Conservation (phyloP, 2,329 filamentous ascomycete species). For the Nothophaeocryptopus gaeumannii region DNA sequence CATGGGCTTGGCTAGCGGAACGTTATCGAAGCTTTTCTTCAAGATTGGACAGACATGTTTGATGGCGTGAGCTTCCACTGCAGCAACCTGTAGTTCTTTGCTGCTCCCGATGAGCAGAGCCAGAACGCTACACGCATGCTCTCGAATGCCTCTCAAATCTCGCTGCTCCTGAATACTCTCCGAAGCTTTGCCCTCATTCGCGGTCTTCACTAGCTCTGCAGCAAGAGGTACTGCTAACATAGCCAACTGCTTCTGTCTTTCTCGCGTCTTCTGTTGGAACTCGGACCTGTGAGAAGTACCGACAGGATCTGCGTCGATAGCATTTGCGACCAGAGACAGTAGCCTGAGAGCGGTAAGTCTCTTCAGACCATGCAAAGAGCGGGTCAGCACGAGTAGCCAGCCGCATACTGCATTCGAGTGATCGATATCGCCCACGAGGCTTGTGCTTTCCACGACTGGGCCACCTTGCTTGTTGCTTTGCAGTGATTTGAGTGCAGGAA, state of each 20-base stretch:
- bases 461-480: constrained; percentile 20
- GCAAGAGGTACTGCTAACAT: constrained; percentile 48
- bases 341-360: constrained; percentile 44
- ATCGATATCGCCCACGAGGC: constrained; percentile 35
- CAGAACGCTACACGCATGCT: constrained; percentile 71
- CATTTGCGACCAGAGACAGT: constrained; percentile 36
- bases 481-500: constrained; percentile 43
- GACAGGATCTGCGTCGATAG: constrained; percentile 35
- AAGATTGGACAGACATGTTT: constrained; percentile 61
- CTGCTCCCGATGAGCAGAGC: constrained; percentile 77
- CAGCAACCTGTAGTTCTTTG: constrained; percentile 74
- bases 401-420: constrained; percentile 48
- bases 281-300: constrained; percentile 35
- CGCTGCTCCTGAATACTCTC: constrained; percentile 27
- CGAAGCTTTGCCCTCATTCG: constrained; percentile 21
- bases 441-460: constrained; percentile 10
- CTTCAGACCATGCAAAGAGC: constrained; percentile 40
- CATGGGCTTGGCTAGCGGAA: constrained; percentile 50
- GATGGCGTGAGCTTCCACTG: constrained; percentile 67
- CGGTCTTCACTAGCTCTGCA: constrained; percentile 48
- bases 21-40: constrained; percentile 64
- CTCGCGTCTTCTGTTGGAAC: constrained; percentile 33
- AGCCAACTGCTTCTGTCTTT: constrained; percentile 43
- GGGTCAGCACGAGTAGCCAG: constrained; percentile 47
- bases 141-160: constrained; percentile 54